Percentiles rank a stretch among this genome's conserved stretches.
phyloP scores from a whole-genome alignment of 73 alveolate species.

The Tetrahymena elliotti region DNA sequence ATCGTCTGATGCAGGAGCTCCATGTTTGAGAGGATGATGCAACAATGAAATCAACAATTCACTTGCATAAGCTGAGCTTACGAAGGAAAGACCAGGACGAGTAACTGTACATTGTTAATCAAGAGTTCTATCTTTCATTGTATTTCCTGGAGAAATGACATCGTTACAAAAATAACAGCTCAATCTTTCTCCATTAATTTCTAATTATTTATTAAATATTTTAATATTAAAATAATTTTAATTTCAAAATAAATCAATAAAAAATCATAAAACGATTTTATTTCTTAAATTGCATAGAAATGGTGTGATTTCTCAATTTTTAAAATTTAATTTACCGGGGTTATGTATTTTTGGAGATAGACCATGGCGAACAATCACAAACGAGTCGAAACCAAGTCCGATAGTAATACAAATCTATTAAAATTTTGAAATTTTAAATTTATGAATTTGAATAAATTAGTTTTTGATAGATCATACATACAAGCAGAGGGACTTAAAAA shows the following conservation, averaged over 20 bases:
- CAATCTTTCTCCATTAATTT: slow-evolving; percentile 74
- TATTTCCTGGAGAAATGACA: slow-evolving; percentile 93
- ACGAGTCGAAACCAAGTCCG: slow-evolving; percentile 96
- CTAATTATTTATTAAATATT: neutral
- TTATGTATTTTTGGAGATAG: slow-evolving; percentile 37
- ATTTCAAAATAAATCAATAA: too few relatives aligned
- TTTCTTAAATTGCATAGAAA: too few relatives aligned
- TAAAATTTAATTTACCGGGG: slow-evolving; percentile 3
- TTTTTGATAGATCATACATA: too few relatives aligned
- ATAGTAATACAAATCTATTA: slow-evolving; percentile 75
- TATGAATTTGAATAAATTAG: too few relatives aligned
- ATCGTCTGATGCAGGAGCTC: slow-evolving; percentile 58
- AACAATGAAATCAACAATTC: slow-evolving; percentile 81
- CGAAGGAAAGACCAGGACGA: slow-evolving; percentile 91
- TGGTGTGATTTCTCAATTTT: too few relatives aligned
- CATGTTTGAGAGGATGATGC: slow-evolving; percentile 80
- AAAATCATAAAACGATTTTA: too few relatives aligned
- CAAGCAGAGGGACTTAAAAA: neutral
- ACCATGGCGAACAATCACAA: slow-evolving; percentile 94
- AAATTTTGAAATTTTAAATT: neutral
- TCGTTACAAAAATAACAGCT: slow-evolving; percentile 98
- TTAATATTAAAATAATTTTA: neutral
- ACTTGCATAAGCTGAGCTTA: slow-evolving; percentile 81
- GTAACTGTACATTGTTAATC: slow-evolving; percentile 97
- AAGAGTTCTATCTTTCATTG: slow-evolving; percentile 90